Evolutionary conservation across 305 asterid species (phyloP).

Genomic region (Fraxinus platypoda): DNA sequence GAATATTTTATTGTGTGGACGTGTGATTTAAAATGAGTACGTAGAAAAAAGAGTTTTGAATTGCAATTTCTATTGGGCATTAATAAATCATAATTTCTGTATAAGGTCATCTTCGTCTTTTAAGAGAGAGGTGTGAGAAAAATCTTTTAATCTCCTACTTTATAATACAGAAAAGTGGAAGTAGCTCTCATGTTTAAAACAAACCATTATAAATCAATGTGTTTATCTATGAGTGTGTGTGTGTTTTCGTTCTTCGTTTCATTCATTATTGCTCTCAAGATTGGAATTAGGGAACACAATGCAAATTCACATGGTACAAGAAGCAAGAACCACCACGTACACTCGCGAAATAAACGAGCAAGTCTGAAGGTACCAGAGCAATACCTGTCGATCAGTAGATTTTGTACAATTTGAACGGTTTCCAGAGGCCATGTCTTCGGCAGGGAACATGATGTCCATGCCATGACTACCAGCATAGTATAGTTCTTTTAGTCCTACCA

Average conservation of each 20-base stretch:
- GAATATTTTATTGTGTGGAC: too few relatives aligned
- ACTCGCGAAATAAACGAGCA: not conserved
- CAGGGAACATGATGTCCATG: constrained; percentile 85
- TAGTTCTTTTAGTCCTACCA: constrained; percentile 81
- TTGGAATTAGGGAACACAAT: not conserved
- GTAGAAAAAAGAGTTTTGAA: too few relatives aligned
- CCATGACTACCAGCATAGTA: constrained; percentile 98
- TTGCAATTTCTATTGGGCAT: not conserved
- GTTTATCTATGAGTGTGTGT: not conserved
- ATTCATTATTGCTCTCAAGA: not conserved
- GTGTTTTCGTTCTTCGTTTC: not conserved
- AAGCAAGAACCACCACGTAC: not conserved
- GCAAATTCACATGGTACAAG: not conserved
- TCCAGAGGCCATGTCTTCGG: constrained; percentile 26
- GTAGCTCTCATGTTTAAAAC: too few relatives aligned
- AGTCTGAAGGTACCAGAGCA: not conserved
- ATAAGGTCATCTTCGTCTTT: not conserved
- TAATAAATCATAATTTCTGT: not conserved
- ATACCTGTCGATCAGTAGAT: constrained; percentile 49
- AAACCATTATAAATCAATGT: not conserved
- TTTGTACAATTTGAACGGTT: constrained; percentile 33
- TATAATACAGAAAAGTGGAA: too few relatives aligned
- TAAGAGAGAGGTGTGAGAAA: not conserved
- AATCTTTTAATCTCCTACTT: not conserved
- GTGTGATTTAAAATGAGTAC: too few relatives aligned